Conservation (phyloP, 176 grass and related monocot species). For the Rhipidocladum racemiflorum region DNA sequence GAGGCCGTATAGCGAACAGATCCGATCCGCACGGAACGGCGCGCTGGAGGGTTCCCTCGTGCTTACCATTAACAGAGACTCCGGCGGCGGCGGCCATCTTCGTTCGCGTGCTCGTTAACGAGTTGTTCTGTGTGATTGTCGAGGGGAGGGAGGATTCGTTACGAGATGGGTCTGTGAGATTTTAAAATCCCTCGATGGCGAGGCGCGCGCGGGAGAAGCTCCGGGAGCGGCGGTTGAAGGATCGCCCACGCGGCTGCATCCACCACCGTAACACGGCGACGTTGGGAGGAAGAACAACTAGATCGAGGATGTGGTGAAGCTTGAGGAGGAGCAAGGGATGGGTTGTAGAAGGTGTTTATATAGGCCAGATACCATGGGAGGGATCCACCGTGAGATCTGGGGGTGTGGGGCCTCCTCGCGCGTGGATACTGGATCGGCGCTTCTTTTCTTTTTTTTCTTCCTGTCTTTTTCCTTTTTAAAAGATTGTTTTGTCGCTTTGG, state of each 20-base stretch:
- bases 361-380: not conserved
- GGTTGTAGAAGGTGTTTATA: not conserved
- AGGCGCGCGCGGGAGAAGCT: constrained; percentile 88
- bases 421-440: not conserved
- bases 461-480: not conserved
- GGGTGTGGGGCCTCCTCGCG: not conserved
- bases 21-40: not conserved
- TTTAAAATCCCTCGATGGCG: constrained; percentile 88
- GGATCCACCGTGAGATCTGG: constrained; percentile 48
- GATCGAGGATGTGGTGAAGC: not conserved
- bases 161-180: not conserved
- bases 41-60: too few relatives aligned
- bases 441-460: not conserved
- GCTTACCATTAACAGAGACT: constrained; percentile 47
- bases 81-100: constrained; percentile 37
- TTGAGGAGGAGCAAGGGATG: not conserved
- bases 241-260: constrained; percentile 71
- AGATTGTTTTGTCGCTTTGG: too few relatives aligned
- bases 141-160: not conserved
- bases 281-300: not conserved
- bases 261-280: constrained; percentile 35
- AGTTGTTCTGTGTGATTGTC: not conserved
- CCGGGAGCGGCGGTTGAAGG: constrained; percentile 72
- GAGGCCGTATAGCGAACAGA: not conserved
- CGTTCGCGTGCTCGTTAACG: not conserved